Conservation (phyloP, 148 eudicot species). For the Dysphania ambrosioides region DNA sequence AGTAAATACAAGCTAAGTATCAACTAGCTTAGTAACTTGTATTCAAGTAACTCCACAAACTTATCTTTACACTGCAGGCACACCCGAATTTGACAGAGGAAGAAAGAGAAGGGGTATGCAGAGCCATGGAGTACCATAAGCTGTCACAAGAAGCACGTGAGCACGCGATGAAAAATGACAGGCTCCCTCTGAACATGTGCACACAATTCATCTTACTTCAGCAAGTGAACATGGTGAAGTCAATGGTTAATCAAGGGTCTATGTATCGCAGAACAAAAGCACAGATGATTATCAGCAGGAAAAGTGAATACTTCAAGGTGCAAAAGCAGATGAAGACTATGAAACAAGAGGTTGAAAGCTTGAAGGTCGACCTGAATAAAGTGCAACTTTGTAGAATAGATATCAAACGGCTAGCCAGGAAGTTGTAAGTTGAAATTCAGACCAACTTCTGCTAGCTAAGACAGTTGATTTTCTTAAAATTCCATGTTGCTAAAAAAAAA, state of each 20-base stretch:
- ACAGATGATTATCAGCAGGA: constrained; percentile 28
- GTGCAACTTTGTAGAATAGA: constrained; percentile 28
- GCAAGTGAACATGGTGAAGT: constrained; percentile 39
- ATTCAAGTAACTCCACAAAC: no score
- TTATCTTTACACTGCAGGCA: constrained; percentile 26
- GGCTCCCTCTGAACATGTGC: constrained; percentile 33
- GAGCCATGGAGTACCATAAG: constrained; percentile 40
- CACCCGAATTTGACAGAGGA: constrained; percentile 43
- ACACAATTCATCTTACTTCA: constrained; percentile 43
- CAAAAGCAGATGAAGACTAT: constrained; percentile 29
- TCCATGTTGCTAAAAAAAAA: no score
- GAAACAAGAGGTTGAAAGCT: constrained; percentile 31
- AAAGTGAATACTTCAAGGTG: constrained; percentile 19
- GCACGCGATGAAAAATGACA: constrained; percentile 43
- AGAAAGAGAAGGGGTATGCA: constrained; percentile 37
- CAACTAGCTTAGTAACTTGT: no score
- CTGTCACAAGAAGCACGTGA: constrained; percentile 45
- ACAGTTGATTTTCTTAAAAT: no score
- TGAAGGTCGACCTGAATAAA: constrained; percentile 28
- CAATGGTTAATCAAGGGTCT: constrained; percentile 28
- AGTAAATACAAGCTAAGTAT: no score
- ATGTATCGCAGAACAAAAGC: constrained; percentile 33
- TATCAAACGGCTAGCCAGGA: constrained; percentile 26
- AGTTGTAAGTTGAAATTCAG: constrained; percentile 7
- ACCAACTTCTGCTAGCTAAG: neutral